Percentiles rank a stretch among this genome's conserved stretches.
These are phyloP conservation scores for Annulohypoxylon maeteangense DNA, from an alignment of 495 filamentous ascomycete species.

Conservation along the genomic window DNA sequence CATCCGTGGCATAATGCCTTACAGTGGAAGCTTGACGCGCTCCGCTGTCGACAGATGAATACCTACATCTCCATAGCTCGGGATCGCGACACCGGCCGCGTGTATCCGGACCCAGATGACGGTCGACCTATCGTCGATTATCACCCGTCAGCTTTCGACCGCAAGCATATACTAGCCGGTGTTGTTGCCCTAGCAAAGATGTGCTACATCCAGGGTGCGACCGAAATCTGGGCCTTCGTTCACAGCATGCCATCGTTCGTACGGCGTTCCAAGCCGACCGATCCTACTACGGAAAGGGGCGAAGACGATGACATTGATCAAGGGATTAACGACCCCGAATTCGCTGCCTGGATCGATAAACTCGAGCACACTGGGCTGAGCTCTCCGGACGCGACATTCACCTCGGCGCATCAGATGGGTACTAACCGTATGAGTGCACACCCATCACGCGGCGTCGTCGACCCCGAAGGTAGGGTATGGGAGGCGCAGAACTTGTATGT, in stretches of 20 bases:
- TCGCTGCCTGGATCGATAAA: constrained; percentile 74
- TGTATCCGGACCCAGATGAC: constrained; percentile 77
- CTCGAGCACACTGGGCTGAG: constrained; percentile 62
- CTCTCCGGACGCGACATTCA: constrained; percentile 59
- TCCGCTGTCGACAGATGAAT: constrained; percentile 70
- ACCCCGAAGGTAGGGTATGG: constrained; percentile 80
- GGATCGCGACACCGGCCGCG: constrained; percentile 76
- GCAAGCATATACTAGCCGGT: constrained; percentile 74
- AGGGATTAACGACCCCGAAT: constrained; percentile 72
- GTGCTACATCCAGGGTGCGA: constrained; percentile 78
- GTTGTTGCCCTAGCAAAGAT: constrained; percentile 77
- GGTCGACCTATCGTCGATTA: constrained; percentile 74
- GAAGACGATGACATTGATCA: constrained; percentile 47
- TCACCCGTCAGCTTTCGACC: constrained; percentile 73
- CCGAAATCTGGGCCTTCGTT: constrained; percentile 74
- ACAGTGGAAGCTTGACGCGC: constrained; percentile 72
- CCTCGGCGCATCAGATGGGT: constrained; percentile 89
- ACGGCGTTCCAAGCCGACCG: constrained; percentile 51
- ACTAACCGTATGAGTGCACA: constrained; percentile 80
- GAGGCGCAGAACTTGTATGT: constrained; percentile 78
- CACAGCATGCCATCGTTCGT: constrained; percentile 73
- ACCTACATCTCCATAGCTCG: constrained; percentile 76
- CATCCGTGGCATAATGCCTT: constrained; percentile 72
- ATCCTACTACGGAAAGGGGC: constrained; percentile 26
- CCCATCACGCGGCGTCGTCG: constrained; percentile 75